Evolutionary conservation across 805 yeast species (phyloP).

Genomic region (Barnettozyma salicaria): DNA sequence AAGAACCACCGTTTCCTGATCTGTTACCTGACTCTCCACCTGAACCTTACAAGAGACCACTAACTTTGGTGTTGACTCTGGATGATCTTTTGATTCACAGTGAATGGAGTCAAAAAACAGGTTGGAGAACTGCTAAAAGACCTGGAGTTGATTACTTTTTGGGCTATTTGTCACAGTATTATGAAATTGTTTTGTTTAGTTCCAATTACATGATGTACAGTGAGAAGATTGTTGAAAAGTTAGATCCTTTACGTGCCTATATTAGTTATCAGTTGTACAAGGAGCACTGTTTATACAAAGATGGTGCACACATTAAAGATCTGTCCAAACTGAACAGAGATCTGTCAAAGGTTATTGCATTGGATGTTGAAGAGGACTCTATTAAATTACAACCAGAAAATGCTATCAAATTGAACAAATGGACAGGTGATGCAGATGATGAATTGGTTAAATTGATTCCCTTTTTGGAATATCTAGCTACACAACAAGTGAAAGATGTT

Average conservation of each 20-base stretch:
- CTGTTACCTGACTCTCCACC: conserved; percentile 89
- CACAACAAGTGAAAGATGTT: conserved; percentile 79
- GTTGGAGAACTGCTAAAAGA: conserved; percentile 99
- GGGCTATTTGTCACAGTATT: conserved; percentile 90
- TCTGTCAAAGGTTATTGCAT: conserved; percentile 65
- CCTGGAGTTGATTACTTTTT: conserved; percentile 97
- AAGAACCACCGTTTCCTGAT: conserved; percentile 91
- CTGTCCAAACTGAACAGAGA: conserved; percentile 88
- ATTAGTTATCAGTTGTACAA: conserved; percentile 82
- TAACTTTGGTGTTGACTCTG: conserved; percentile 80
- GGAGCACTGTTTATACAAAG: conserved; percentile 81
- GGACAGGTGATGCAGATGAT: conserved; percentile 87
- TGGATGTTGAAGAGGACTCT: conserved; percentile 72
- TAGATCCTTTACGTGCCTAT: conserved; percentile 90
- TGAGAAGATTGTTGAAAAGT: conserved; percentile 76
- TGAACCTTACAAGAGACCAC: conserved; percentile 86
- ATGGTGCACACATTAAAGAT: conserved; percentile 88
- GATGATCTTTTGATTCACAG: conserved; percentile 90
- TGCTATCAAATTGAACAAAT: conserved; percentile 76
- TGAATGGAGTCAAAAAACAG: conserved; percentile 84
- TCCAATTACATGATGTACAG: conserved; percentile 81
- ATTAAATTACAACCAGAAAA: conserved; percentile 87
- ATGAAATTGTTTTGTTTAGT: conserved; percentile 89
- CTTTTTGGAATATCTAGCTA: conserved; percentile 88
- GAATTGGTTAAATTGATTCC: conserved; percentile 77